Percentiles rank a stretch among this genome's conserved stretches.
Conservation (phyloP, 495 filamentous ascomycete species). For the Chaetomium tenue region DNA sequence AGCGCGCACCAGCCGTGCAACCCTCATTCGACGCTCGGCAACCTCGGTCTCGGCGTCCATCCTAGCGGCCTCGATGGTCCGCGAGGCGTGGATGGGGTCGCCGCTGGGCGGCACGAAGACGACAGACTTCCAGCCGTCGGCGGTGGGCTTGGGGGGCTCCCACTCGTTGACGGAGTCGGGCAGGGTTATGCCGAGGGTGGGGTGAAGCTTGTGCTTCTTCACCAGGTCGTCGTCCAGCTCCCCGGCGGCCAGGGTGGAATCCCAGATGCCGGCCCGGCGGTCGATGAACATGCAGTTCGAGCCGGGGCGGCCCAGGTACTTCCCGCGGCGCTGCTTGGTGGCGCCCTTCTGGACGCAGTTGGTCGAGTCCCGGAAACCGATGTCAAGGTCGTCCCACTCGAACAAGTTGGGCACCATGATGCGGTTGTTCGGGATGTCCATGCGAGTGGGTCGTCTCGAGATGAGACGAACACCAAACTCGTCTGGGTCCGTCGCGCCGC, state of each 20-base stretch:
- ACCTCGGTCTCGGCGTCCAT: slow-evolving; percentile 33
- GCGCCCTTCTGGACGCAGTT: slow-evolving; percentile 45
- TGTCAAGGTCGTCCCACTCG: slow-evolving; percentile 43
- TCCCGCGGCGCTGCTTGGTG: slow-evolving; percentile 41
- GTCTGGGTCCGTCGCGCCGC: slow-evolving; percentile 41
- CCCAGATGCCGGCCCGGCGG: slow-evolving; percentile 43
- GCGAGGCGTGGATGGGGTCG: slow-evolving; percentile 40
- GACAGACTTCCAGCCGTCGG: slow-evolving; percentile 39
- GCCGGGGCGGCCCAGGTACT: slow-evolving; percentile 42
- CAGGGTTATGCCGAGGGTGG: slow-evolving; percentile 43
- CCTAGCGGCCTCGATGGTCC: slow-evolving; percentile 37
- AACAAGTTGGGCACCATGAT: slow-evolving; percentile 44
- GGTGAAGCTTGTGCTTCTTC: slow-evolving; percentile 46
- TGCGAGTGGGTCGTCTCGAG: slow-evolving; percentile 29
- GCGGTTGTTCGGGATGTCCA: slow-evolving; percentile 43
- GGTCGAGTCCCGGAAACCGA: slow-evolving; percentile 52
- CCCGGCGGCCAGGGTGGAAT: slow-evolving; percentile 41
- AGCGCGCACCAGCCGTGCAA: slow-evolving; percentile 25
- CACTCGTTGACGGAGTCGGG: slow-evolving; percentile 40
- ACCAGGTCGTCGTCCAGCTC: slow-evolving; percentile 45
- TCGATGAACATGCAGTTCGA: slow-evolving; percentile 46
- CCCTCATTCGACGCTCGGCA: slow-evolving; percentile 24
- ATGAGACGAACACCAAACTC: slow-evolving; percentile 44
- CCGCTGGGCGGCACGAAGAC: slow-evolving; percentile 39
- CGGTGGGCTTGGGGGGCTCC: slow-evolving; percentile 35